Evolutionary conservation across 192 early-diverging fungal genomes (phyloP).

Genomic region (Gigaspora rosea): DNA sequence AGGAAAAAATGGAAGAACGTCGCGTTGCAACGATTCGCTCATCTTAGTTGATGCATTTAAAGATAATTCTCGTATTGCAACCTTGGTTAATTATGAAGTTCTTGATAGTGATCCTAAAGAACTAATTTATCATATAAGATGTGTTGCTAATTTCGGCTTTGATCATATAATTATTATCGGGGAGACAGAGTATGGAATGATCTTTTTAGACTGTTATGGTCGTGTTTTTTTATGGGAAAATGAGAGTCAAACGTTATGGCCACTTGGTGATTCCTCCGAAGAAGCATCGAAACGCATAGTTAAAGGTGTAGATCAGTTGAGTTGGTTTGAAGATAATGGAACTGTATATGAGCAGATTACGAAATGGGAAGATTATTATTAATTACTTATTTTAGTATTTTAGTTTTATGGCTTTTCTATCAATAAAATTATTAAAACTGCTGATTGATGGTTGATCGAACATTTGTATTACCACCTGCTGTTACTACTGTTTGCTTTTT

Average conservation of each 20-base stretch:
- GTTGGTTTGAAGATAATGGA: slow-evolving; percentile 11
- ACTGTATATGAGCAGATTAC: slow-evolving; percentile 21
- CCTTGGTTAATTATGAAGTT: slow-evolving; percentile 3
- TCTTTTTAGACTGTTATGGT: slow-evolving; percentile 27
- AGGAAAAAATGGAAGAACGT: slow-evolving; percentile 14
- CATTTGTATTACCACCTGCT: too few species aligned
- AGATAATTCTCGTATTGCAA: slow-evolving; percentile 29
- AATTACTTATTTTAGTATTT: too few species aligned
- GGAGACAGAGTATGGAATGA: slow-evolving; percentile 18
- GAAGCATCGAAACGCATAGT: slow-evolving; percentile 20
- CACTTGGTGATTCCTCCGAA: slow-evolving; percentile 21
- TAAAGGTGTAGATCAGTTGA: slow-evolving; percentile 7
- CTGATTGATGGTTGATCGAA: too few species aligned
- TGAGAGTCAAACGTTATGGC: slow-evolving; percentile 18
- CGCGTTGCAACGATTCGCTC: slow-evolving; percentile 21
- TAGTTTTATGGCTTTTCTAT: too few species aligned
- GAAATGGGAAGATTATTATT: slow-evolving; percentile 9
- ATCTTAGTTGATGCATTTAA: slow-evolving; percentile 26
- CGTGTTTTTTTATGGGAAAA: slow-evolving; percentile 20
- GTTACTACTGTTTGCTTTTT: too few species aligned
- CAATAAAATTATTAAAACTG: too few species aligned
- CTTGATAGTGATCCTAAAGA: slow-evolving; percentile 26
- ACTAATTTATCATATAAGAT: slow-evolving; percentile 27
- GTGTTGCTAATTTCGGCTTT: slow-evolving; percentile 22
- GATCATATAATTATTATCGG: slow-evolving; percentile 27